Percentiles rank a stretch among this genome's conserved stretches.
Conservation (phyloP, 1,284 basidiomycete genomes). For the Cryptococcus hybrid region DNA sequence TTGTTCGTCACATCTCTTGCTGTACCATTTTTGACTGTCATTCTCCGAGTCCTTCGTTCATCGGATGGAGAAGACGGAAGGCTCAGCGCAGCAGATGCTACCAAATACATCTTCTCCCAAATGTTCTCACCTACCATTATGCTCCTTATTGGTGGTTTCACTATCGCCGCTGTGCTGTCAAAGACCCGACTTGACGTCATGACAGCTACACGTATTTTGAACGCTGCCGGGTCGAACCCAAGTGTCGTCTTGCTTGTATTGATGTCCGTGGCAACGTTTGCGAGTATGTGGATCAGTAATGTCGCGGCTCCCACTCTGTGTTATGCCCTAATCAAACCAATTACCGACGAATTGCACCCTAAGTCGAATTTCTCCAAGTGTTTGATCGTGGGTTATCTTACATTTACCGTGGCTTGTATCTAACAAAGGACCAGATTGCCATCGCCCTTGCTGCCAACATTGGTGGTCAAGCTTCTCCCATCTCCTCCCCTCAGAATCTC, state of each 20-base stretch:
- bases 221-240: slow-evolving; percentile 83
- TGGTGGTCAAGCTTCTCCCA: slow-evolving; percentile 91
- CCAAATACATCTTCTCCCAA: slow-evolving; percentile 67
- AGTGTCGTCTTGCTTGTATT: slow-evolving; percentile 85
- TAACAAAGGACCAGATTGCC: slow-evolving; percentile 62
- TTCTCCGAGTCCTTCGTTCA: slow-evolving; percentile 74
- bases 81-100: slow-evolving; percentile 68
- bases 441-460: slow-evolving; percentile 98
- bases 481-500: slow-evolving; percentile 93
- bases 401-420: not conserved
- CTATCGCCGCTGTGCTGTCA: slow-evolving; percentile 92
- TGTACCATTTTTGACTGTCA: slow-evolving; percentile 87
- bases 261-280: slow-evolving; percentile 96
- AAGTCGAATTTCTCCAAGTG: slow-evolving; percentile 86
- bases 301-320: slow-evolving; percentile 97
- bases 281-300: slow-evolving; percentile 99
- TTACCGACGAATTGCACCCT: slow-evolving; percentile 85
- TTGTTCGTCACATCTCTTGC: slow-evolving; percentile 92
- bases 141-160: slow-evolving; percentile 97
- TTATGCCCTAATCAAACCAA: slow-evolving; percentile 97
- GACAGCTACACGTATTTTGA: slow-evolving; percentile 87
- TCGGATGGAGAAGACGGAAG: slow-evolving; percentile 59
- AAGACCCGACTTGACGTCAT: slow-evolving; percentile 98
- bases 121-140: slow-evolving; percentile 73
- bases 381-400: slow-evolving; percentile 66